Evolutionary conservation across 129 eudicot genomes (phyloP).

Genomic region (Rutidosis leptorrhynchoides): DNA sequence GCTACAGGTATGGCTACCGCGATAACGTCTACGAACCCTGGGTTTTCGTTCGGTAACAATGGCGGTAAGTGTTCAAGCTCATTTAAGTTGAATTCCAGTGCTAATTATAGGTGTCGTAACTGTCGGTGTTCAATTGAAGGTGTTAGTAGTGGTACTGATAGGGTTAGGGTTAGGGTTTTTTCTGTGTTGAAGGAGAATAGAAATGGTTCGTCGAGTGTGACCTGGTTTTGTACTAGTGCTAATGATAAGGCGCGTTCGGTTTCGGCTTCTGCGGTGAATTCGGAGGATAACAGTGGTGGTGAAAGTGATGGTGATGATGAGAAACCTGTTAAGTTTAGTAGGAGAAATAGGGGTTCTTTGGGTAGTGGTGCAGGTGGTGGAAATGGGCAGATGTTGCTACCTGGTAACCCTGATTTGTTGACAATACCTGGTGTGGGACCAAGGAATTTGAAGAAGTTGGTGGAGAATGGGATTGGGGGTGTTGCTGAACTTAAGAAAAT

Average conservation of each 20-base stretch:
- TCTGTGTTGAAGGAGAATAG: conserved; percentile 40
- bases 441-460: conserved; percentile 80
- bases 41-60: background rate
- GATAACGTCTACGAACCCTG: conserved; percentile 20
- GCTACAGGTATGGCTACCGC: conserved; percentile 29
- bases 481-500: conserved; percentile 88
- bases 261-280: conserved; percentile 22
- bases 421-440: conserved; percentile 93
- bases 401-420: conserved; percentile 71
- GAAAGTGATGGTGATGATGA: conserved; percentile 24
- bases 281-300: conserved; percentile 11
- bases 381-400: conserved; percentile 22
- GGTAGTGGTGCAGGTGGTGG: conserved; percentile 30
- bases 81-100: conserved; percentile 1
- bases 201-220: conserved; percentile 32
- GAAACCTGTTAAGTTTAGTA: conserved; percentile 37
- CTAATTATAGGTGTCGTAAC: conserved; percentile 31
- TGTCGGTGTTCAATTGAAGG: conserved; percentile 40
- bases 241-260: conserved; percentile 25
- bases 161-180: conserved; percentile 51
- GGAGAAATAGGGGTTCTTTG: conserved; percentile 48
- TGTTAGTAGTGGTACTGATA: background rate
- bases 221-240: conserved; percentile 40
- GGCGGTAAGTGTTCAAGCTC: conserved; percentile 8
- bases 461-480: conserved; percentile 76